phyloP scores from a whole-genome alignment of 768 basidiomycete genomes.

The Tremella mesenterica region DNA sequence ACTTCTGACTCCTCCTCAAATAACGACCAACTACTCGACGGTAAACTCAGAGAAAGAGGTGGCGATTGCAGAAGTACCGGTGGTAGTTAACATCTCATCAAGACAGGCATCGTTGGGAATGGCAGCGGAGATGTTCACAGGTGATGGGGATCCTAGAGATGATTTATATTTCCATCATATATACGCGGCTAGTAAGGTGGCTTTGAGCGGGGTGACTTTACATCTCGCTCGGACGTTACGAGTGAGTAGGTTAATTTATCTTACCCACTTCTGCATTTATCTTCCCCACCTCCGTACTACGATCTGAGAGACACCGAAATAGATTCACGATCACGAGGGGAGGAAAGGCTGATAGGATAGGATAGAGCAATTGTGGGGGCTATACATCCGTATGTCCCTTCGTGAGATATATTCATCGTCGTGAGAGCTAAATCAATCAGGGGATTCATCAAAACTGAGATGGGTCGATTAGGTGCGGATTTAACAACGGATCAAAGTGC shows the following conservation, averaged over 20 bases:
- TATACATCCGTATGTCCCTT: conserved; percentile 4
- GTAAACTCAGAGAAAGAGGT: neutral
- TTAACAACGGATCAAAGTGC: conserved; percentile 9
- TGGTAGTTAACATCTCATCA: conserved; percentile 10
- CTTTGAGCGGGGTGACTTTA: conserved; percentile 11
- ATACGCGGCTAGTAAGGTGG: conserved; percentile 11
- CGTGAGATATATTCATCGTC: neutral
- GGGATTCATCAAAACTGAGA: conserved; percentile 9
- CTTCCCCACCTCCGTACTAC: too few species aligned
- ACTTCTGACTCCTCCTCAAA: conserved; percentile 4
- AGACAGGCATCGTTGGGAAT: conserved; percentile 6
- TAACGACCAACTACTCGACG: neutral
- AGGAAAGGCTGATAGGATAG: conserved; percentile 1
- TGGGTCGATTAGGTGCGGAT: conserved; percentile 7
- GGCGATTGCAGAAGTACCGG: too few species aligned
- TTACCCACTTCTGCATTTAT: neutral
- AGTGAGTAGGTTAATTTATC: conserved; percentile 1
- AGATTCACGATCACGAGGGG: neutral
- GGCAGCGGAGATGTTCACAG: conserved; percentile 8
- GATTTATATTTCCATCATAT: conserved; percentile 13
- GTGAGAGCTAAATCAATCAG: neutral
- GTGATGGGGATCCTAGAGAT: conserved; percentile 7
- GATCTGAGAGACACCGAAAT: too few species aligned
- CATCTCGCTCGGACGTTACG: conserved; percentile 9
- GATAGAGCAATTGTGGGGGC: conserved; percentile 6